These are phyloP conservation scores for Mollisiaceae sp. DNA, from an alignment of 2,329 filamentous ascomycete genomes.

Conservation along the genomic window DNA sequence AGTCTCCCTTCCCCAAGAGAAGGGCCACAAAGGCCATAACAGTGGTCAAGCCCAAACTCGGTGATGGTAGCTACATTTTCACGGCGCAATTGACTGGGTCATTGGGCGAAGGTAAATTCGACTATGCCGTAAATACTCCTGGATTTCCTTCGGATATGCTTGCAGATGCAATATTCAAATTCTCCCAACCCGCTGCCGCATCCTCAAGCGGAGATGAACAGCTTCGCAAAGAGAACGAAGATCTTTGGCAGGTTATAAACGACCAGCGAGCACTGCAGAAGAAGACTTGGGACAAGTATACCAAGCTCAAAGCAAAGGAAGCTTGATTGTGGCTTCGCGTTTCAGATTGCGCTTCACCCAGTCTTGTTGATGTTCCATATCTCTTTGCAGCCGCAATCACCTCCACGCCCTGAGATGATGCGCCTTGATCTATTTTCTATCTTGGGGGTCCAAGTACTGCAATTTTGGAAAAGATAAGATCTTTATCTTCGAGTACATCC, in stretches of 20 bases:
- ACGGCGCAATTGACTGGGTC: constrained; percentile 63
- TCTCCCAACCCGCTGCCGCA: constrained; percentile 43
- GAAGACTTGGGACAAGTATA: constrained; percentile 44
- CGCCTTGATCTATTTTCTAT: neutral
- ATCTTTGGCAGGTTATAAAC: constrained; percentile 52
- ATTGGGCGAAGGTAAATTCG: constrained; percentile 27
- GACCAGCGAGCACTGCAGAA: constrained; percentile 51
- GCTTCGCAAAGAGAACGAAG: constrained; percentile 49
- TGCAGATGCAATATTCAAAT: constrained; percentile 55
- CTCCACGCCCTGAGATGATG: constrained; percentile 10
- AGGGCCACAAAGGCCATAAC: constrained; percentile 57
- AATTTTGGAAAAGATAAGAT: constrained; percentile 12
- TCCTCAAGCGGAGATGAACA: constrained; percentile 45
- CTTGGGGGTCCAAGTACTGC: neutral
- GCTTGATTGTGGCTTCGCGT: constrained; percentile 24
- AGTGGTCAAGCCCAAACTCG: constrained; percentile 82
- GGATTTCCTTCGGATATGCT: constrained; percentile 47
- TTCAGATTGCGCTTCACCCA: constrained; percentile 28
- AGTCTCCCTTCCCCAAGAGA: constrained; percentile 61
- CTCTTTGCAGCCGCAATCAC: constrained; percentile 4
- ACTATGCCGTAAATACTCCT: constrained; percentile 27
- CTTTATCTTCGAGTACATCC: neutral
- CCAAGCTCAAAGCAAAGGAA: constrained; percentile 35
- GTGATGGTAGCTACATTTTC: constrained; percentile 67
- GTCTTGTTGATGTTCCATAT: constrained; percentile 17